Base-by-base conservation (phyloP, 352 stramenopile species). In the Phytophthora podocarpi region DNA sequence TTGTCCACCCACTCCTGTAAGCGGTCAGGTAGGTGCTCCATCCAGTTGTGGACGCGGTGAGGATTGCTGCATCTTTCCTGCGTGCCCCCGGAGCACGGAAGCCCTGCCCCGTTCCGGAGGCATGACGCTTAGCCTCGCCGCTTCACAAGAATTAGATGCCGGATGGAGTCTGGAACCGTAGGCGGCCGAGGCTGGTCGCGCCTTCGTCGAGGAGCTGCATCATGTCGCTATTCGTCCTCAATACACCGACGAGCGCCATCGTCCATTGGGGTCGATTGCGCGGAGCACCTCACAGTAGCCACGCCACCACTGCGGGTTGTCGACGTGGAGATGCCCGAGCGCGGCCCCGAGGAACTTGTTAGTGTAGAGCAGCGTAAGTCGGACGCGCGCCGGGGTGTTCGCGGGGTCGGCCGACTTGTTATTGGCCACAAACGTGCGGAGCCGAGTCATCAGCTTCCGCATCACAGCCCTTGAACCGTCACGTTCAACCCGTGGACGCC, bases 381-480 rank as follows among this genome's bases (percentile, higher is more conserved):
- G 34, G 5, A 56, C 48, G 8, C 48, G 48, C 5, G 35, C 1
- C 2, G 48, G 26, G 1, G 23, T 47, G n/a, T 57, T 57, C n/a
- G n/a, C n/a, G n/a, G n/a, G n/a, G n/a, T 62, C 50, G 1, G 59
- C 59, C 0, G 49, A 67, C 42, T 67, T 67, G 59, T 61, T 67
- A 34, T 49, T 57, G 5, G 42, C 36, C 5, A 67, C 49, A 40
- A 60, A 60, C 1, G 23, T 30, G 20, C 28, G 34, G 3, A 57
- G 46, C 6, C 36, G 37, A 20, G 34, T 26, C 30, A 21, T 57
- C 12, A 53, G 1, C 39, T 34, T n/a, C 4, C 24, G 21, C 39
- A 59, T 67, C 49, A 67, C 32, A 56, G 31, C 0, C 13, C 40
- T 23, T 67, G 12, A 5, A 26, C 59, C 11, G 55, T 24, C 4